Evolutionary conservation across 768 basidiomycete species (phyloP).

Genomic region (Astraeus odoratus): DNA sequence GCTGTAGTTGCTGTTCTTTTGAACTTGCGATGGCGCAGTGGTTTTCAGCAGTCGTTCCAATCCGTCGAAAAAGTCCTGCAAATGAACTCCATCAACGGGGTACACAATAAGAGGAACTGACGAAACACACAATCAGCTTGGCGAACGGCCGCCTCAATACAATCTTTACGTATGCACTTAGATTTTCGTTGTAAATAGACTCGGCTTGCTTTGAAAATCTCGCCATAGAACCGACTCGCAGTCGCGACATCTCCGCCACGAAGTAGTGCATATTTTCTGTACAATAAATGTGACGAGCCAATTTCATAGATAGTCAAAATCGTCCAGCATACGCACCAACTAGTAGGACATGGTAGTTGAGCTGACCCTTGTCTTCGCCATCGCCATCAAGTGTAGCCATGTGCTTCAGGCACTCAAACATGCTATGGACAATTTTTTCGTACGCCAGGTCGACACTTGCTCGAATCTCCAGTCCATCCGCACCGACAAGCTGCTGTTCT

Average conservation of each 20-base stretch:
- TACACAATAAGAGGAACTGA: neutral
- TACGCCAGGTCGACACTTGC: conserved; percentile 74
- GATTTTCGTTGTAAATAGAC: conserved; percentile 82
- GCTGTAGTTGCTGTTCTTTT: conserved; percentile 68
- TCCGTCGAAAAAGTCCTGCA: conserved; percentile 91
- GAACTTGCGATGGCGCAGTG: conserved; percentile 69
- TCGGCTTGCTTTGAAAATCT: conserved; percentile 68
- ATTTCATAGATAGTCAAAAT: neutral
- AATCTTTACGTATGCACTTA: conserved; percentile 79
- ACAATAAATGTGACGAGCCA: neutral
- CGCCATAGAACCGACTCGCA: conserved; percentile 58
- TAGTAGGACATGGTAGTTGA: conserved; percentile 93
- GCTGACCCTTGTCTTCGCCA: conserved; percentile 91
- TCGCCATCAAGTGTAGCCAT: conserved; percentile 95
- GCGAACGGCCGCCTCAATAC: conserved; percentile 81
- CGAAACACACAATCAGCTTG: conserved; percentile 67
- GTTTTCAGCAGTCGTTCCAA: conserved; percentile 82
- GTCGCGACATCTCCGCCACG: conserved; percentile 68
- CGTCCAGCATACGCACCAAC: conserved; percentile 84
- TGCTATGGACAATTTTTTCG: conserved; percentile 80
- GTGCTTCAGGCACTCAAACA: conserved; percentile 91
- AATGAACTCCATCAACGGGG: neutral
- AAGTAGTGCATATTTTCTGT: conserved; percentile 97
- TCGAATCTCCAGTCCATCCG: conserved; percentile 73
- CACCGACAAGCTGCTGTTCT: conserved; percentile 76